A percentile compares a stretch with the other conserved stretches of the same genome.
These are phyloP conservation scores for Capillidium heterosporum DNA, from an alignment of 371 early-diverging fungal species.

Conservation along the genomic window DNA sequence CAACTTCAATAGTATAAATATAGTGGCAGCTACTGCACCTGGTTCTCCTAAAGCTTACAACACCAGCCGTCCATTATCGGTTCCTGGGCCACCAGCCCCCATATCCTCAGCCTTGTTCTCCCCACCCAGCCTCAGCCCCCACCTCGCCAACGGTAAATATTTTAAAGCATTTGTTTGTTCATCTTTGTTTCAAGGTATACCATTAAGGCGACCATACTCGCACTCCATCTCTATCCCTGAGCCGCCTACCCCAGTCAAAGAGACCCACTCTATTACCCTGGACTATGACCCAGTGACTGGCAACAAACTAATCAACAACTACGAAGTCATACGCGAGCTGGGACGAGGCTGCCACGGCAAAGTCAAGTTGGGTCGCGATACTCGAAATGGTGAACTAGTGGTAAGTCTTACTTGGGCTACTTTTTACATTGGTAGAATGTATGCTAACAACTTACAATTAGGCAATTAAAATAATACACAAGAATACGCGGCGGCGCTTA, in stretches of 20 bases:
- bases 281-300: constrained; percentile 69
- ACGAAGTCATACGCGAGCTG: constrained; percentile 75
- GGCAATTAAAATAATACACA: constrained; percentile 77
- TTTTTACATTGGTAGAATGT: not conserved
- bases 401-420: constrained; percentile 20
- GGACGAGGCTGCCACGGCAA: constrained; percentile 93
- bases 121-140: no score
- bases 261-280: constrained; percentile 55
- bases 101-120: no score
- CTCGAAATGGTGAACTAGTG: constrained; percentile 48
- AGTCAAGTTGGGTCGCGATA: constrained; percentile 75
- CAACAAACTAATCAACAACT: constrained; percentile 84
- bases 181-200: no score
- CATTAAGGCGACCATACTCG: no score
- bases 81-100: no score
- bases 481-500: constrained; percentile 45
- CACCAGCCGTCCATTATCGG: no score
- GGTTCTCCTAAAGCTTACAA: no score
- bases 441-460: constrained; percentile 10
- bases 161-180: no score
- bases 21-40: no score
- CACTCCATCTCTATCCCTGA: not conserved
- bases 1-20: no score
- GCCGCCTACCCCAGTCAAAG: constrained; percentile 23
- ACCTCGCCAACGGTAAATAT: no score